Conservation (phyloP, 177 flowering plant genomes). For the Vitis hybrid region DNA sequence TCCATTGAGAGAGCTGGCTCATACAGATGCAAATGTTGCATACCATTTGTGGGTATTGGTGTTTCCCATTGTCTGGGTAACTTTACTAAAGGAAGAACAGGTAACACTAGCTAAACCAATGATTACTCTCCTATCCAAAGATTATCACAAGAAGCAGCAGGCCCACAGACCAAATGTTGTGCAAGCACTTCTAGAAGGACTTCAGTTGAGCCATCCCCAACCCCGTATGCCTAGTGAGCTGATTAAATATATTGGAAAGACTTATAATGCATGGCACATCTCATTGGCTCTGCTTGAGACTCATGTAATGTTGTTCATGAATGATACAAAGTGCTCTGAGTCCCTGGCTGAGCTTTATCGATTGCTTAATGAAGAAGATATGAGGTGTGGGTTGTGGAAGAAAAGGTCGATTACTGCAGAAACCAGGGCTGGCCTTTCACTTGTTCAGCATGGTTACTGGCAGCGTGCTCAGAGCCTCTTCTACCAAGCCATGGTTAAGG, state of each 20-base stretch:
- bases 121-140: constrained; percentile 87
- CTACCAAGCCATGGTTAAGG: constrained; percentile 96
- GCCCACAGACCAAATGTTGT: constrained; percentile 91
- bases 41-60: constrained; percentile 98
- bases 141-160: constrained; percentile 95
- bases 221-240: constrained; percentile 99
- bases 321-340: constrained; percentile 91
- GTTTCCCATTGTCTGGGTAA: constrained; percentile 99
- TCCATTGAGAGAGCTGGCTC: constrained; percentile 95
- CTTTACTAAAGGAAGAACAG: constrained; percentile 91
- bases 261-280: constrained; percentile 98
- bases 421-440: constrained; percentile 92
- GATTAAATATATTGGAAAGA: constrained; percentile 94
- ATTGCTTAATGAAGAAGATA: constrained; percentile 95
- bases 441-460: constrained; percentile 99
- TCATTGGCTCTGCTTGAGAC: constrained; percentile 90
- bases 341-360: constrained; percentile 98
- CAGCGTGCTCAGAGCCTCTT: constrained; percentile 95
- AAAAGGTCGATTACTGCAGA: constrained; percentile 88
- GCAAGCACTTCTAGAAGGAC: constrained; percentile 98
- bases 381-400: constrained; percentile 99
- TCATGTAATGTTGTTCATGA: constrained; percentile 90
- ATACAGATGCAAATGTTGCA: constrained; percentile 93
- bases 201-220: constrained; percentile 98
- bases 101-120: constrained; percentile 90